Evolutionary conservation across 192 early-diverging fungal species (phyloP), one percentile per base, ranked within the genome.

Genomic region (Podila epicladia): DNA sequence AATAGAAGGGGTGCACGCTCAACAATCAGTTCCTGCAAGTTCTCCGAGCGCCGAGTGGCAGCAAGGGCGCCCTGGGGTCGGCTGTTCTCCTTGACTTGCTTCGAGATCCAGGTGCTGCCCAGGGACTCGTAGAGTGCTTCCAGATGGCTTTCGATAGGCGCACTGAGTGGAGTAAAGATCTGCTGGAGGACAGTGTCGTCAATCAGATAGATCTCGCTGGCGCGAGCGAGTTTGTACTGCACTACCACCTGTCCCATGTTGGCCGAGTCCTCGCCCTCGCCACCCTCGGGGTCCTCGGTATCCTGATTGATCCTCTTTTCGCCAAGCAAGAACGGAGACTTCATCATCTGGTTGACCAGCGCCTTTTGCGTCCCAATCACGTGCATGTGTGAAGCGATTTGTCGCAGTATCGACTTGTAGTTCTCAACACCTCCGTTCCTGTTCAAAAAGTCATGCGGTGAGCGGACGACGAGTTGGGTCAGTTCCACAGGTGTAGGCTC

Each of bases 1-100:
- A 94, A 67, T 22, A 97, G 87, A 8, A 97, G 84, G 2, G 92
- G 89, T 24, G 95, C 93, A 3, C 96, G 91, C 68, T 94, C 88
- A 22, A 85, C 82, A 35, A 97, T 93, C 24, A 91, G 59, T 35
- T 85, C 72, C 63, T 94, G 87, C 33, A 97, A 65, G 28, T 72
- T 73, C 51, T 82, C 68, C 12, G 92, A 85, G 38, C 83, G 67
- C 1, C 68, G 61, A 0, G 91, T 91, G 9, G 60, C 64, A 26
- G 62, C 74, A 11, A 85, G 64, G 19, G 73, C 76, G 9, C 93
- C 94, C n/a, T 71, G 66, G 15, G 88, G 86, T 6, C 64, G 85
- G 26, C 73, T 86, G 7, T 48, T 77, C 71, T 93, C 91, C 24
- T 76, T 78, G 13, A 92, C 94, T 48, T 90, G 87, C 63, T 67